Evolutionary conservation across 345 rosid genomes (phyloP).

Genomic region (Salix exigua): DNA sequence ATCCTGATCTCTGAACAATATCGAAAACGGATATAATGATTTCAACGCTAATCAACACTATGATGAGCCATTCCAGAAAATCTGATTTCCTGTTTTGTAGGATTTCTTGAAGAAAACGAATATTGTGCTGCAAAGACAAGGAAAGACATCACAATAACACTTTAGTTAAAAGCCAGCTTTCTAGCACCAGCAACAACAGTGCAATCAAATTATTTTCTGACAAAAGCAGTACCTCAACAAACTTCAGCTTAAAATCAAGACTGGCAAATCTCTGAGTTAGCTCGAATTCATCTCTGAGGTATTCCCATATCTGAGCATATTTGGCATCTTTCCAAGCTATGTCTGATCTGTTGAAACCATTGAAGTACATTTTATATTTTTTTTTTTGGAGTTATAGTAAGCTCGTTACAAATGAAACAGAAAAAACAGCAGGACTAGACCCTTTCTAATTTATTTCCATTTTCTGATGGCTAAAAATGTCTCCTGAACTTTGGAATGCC

Average conservation of each 20-base stretch:
- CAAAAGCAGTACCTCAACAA: constrained; percentile 61
- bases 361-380: neutral
- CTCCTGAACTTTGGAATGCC: neutral
- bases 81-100: constrained; percentile 84
- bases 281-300: constrained; percentile 90
- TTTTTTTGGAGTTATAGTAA: neutral
- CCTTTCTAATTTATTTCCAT: neutral
- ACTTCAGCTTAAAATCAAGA: constrained; percentile 89
- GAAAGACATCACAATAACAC: neutral
- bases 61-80: constrained; percentile 94
- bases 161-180: neutral
- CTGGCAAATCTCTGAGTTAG: constrained; percentile 81
- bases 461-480: neutral
- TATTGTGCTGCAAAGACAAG: constrained; percentile 69
- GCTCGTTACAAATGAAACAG: neutral
- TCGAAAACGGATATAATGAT: constrained; percentile 67
- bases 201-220: neutral
- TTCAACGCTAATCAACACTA: constrained; percentile 72
- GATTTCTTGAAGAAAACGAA: constrained; percentile 58
- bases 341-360: constrained; percentile 62
- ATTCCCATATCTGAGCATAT: constrained; percentile 89
- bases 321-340: constrained; percentile 99
- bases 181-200: neutral
- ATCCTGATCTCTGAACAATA: constrained; percentile 41
- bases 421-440: neutral